A percentile compares a stretch with the other conserved stretches of the same genome.
Conservation (phyloP, 2,329 filamentous ascomycete genomes). For the Cryphonectria parasitica region DNA sequence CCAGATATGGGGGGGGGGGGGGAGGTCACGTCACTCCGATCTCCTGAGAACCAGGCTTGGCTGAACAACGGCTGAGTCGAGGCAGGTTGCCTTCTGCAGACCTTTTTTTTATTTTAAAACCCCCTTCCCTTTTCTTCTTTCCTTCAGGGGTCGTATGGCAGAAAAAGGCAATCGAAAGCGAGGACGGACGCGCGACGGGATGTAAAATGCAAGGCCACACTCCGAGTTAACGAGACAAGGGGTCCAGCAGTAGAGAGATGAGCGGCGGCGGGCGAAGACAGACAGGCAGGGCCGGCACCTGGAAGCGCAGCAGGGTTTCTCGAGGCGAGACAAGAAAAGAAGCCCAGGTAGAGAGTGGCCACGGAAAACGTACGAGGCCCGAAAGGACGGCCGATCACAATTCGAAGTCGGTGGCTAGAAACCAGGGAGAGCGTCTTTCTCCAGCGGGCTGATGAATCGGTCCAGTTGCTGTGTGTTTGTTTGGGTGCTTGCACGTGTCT, state of each 20-base stretch:
- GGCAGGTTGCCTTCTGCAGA: constrained; percentile 13
- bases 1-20: constrained; percentile 3
- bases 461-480: constrained; percentile 18
- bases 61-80: constrained; percentile 24
- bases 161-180: constrained; percentile 30
- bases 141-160: constrained; percentile 10
- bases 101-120: not conserved
- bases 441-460: constrained; percentile 22
- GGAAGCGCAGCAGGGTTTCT: constrained; percentile 20
- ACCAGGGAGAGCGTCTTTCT: not conserved
- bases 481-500: constrained; percentile 15
- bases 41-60: constrained; percentile 18
- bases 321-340: constrained; percentile 26
- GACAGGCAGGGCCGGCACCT: constrained; percentile 12
- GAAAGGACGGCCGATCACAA: constrained; percentile 14
- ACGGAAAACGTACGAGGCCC: constrained; percentile 16
- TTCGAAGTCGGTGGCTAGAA: constrained; percentile 6
- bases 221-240: constrained; percentile 21
- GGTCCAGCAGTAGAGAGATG: constrained; percentile 15
- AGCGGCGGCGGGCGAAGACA: constrained; percentile 15
- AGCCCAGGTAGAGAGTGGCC: constrained; percentile 17
- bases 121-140: not conserved
- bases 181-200: constrained; percentile 24
- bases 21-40: constrained; percentile 24
- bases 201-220: constrained; percentile 25